Conservation (phyloP, 768 basidiomycete species). For the Roridomyces roridus region DNA sequence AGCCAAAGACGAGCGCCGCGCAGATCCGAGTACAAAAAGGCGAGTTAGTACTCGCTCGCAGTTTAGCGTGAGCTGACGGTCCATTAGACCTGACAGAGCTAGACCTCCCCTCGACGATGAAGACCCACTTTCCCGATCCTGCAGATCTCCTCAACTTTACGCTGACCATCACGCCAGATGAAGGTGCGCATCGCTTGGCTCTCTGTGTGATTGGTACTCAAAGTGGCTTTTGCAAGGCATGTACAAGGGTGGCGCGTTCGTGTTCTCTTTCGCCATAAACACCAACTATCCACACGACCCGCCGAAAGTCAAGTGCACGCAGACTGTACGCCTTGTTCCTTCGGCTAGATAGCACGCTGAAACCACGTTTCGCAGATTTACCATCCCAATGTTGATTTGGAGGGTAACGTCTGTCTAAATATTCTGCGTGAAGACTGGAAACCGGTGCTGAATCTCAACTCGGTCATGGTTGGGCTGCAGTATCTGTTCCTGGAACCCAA, state of each 20-base stretch:
- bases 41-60: conserved; percentile 35
- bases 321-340: conserved; percentile 67
- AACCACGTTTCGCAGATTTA: conserved; percentile 72
- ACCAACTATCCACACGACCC: conserved; percentile 99
- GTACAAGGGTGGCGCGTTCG: conserved; percentile 95
- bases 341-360: conserved; percentile 6
- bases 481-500: conserved; percentile 99
- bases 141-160: conserved; percentile 96
- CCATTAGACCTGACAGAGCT: conserved; percentile 90
- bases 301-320: conserved; percentile 97
- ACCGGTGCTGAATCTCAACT: conserved; percentile 95
- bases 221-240: conserved; percentile 65
- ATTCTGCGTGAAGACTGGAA: conserved; percentile 99
- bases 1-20: conserved; percentile 97
- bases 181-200: conserved; percentile 61
- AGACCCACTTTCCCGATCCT: conserved; percentile 91
- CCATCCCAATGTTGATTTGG: conserved; percentile 97
- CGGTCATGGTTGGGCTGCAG: conserved; percentile 98
- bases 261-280: conserved; percentile 95
- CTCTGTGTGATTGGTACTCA: neutral
- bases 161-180: conserved; percentile 94
- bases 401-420: conserved; percentile 98
- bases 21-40: conserved; percentile 99
- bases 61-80: neutral
- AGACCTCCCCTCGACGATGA: conserved; percentile 95